These are phyloP conservation scores for Dunaliella primolecta DNA, from an alignment of 139 green algal genomes.

Conservation along the genomic window DNA sequence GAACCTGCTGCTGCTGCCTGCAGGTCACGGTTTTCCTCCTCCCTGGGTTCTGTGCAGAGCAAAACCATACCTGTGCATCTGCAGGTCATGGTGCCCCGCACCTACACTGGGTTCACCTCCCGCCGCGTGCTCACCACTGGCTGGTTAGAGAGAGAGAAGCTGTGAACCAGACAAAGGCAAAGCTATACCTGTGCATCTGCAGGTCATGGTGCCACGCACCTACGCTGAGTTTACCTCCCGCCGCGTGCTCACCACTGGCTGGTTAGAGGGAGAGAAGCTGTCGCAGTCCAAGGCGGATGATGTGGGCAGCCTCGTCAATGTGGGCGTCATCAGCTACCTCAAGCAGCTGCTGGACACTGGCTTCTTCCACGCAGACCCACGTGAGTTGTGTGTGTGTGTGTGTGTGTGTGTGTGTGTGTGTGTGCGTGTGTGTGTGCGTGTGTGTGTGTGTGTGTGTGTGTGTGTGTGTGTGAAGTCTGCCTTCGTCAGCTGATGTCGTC, in stretches of 20 bases:
- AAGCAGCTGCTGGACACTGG: slow-evolving; percentile 94
- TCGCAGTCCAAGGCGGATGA: slow-evolving; percentile 79
- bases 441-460: not conserved
- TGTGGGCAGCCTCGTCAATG: slow-evolving; percentile 90
- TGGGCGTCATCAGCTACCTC: slow-evolving; percentile 98
- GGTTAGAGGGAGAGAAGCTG: slow-evolving; percentile 86
- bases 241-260: slow-evolving; percentile 75
- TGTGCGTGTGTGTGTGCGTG: not conserved
- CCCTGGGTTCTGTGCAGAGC: too few relatives aligned
- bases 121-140: slow-evolving; percentile 73
- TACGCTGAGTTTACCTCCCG: slow-evolving; percentile 77
- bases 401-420: not conserved
- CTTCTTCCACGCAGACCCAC: slow-evolving; percentile 61
- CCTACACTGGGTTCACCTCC: slow-evolving; percentile 77
- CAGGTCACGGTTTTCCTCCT: too few relatives aligned
- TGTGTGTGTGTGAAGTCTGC: not conserved
- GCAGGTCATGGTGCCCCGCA: slow-evolving; percentile 91
- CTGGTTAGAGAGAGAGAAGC: slow-evolving; percentile 85
- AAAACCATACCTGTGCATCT: not conserved
- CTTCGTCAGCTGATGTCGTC: too few relatives aligned
- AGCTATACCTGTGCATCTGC: too few relatives aligned
- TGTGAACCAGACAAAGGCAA: too few relatives aligned
- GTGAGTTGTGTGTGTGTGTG: not conserved
- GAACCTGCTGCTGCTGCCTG: too few relatives aligned
- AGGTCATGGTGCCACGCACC: slow-evolving; percentile 93